phyloP scores from a whole-genome alignment of 2,329 filamentous ascomycete species.

The Fusarium hainanense region DNA sequence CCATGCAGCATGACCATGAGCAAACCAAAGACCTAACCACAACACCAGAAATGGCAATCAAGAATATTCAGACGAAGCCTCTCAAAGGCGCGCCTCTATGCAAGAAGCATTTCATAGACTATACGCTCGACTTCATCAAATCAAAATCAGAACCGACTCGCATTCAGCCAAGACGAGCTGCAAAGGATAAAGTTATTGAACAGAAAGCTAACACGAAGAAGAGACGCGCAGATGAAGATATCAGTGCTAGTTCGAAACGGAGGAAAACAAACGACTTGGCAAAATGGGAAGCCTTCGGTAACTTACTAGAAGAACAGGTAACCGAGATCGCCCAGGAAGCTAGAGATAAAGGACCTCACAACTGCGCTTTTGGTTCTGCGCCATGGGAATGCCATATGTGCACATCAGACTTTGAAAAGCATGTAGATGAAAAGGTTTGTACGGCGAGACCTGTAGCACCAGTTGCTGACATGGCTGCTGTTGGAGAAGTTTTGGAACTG shows the following conservation, averaged over 20 bases:
- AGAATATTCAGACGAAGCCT: background rate
- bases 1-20: background rate
- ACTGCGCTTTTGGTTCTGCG: constrained; percentile 13
- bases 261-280: background rate
- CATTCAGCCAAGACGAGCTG: constrained; percentile 20
- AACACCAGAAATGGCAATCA: background rate
- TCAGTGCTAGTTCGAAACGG: background rate
- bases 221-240: background rate
- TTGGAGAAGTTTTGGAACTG: background rate
- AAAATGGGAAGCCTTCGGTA: constrained; percentile 2
- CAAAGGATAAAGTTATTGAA: constrained; percentile 16
- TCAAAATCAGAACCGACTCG: background rate
- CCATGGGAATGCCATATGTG: constrained; percentile 25
- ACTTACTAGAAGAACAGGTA: background rate
- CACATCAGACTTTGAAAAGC: background rate
- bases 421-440: background rate
- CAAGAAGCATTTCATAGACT: constrained; percentile 9
- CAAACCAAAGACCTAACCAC: accelerated
- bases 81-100: constrained; percentile 6
- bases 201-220: background rate
- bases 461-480: constrained; percentile 6
- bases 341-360: background rate
- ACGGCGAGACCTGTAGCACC: background rate
- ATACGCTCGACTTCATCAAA: background rate
- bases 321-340: background rate